Evolutionary conservation across 306 rosid species (phyloP), one percentile per base, ranked within the genome.

Genomic region (Dalbergia cultrata): DNA sequence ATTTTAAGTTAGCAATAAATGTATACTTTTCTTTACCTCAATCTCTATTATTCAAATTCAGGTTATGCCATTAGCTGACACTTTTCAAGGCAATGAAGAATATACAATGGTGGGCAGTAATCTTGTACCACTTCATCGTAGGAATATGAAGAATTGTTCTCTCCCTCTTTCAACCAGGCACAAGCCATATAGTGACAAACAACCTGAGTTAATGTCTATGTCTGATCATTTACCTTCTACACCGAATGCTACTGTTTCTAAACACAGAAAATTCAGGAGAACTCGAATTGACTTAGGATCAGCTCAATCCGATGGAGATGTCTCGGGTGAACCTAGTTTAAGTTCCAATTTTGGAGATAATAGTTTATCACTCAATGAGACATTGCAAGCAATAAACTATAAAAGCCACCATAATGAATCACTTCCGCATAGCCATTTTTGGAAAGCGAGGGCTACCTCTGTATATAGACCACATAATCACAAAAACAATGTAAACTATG

Each of bases 401-500:
- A 8, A 21, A 13, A 31, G 52, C 13, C 47, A 69, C 67, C 14
- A 0, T 41, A 60, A 54, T 26, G 53, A 68, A 67, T 60, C 77
- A 26, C 75, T 68, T 49, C 52, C 41, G n/a, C 79, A 58, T 78
- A 44, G 34, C 57, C 50, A 80, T 12, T 65, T 67, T 35, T 75
- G 81, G 78, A 83, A 76, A 74, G 75, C 74, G 74, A 81, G 43
- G 60, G 19, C 22, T 54, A 65, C 17, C 60, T 16, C 17, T 67
- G n/a, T 54, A 4, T 3, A 39, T 21, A 58, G 39, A 13, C 52
- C 12, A n/a, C 76, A 9, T 64, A 37, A 52, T 43, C 44, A 21
- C 6, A 70, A 53, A 19, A 47, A n/a, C 18, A 35, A 71, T 72
- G 31, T 34, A 10, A 67, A 44, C 26, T 13, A 80, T 77, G 77